A percentile compares a stretch with the other conserved stretches of the same genome.
phyloP scores from a whole-genome alignment of 495 filamentous ascomycete genomes.

The Talaromyces adpressus region DNA sequence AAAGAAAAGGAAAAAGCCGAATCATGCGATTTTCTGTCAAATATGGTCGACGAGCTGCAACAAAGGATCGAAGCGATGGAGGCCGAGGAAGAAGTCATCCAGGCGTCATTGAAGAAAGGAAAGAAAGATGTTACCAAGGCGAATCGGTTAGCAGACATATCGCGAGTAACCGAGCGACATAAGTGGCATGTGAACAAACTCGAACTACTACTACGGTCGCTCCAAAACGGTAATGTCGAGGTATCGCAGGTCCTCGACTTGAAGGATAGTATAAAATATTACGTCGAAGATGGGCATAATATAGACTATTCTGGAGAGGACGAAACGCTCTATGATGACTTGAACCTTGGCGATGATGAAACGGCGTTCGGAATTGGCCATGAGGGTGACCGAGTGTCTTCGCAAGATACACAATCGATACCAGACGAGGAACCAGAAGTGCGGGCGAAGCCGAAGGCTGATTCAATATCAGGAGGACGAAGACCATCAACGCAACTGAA shows the following conservation, averaged over 20 bases:
- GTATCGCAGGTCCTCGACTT: constrained; percentile 74
- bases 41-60: constrained; percentile 88
- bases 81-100: constrained; percentile 80
- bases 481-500: constrained; percentile 88
- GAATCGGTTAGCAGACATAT: constrained; percentile 80
- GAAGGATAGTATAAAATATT: constrained; percentile 89
- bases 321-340: constrained; percentile 90
- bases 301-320: constrained; percentile 81
- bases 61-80: constrained; percentile 87
- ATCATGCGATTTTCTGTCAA: constrained; percentile 71
- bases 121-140: constrained; percentile 78
- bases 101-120: constrained; percentile 86
- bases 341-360: constrained; percentile 87
- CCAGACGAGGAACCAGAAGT: constrained; percentile 71
- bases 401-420: constrained; percentile 90
- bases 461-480: constrained; percentile 46
- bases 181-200: constrained; percentile 94
- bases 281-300: constrained; percentile 83
- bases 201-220: constrained; percentile 78
- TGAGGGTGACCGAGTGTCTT: constrained; percentile 83
- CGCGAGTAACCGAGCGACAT: constrained; percentile 78
- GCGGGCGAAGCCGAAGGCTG: constrained; percentile 45
- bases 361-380: constrained; percentile 70
- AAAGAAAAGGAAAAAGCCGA: constrained; percentile 91
- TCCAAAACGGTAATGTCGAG: constrained; percentile 91